phyloP scores from a whole-genome alignment of 2,329 filamentous ascomycete genomes.

The Lecanicillium sp. region DNA sequence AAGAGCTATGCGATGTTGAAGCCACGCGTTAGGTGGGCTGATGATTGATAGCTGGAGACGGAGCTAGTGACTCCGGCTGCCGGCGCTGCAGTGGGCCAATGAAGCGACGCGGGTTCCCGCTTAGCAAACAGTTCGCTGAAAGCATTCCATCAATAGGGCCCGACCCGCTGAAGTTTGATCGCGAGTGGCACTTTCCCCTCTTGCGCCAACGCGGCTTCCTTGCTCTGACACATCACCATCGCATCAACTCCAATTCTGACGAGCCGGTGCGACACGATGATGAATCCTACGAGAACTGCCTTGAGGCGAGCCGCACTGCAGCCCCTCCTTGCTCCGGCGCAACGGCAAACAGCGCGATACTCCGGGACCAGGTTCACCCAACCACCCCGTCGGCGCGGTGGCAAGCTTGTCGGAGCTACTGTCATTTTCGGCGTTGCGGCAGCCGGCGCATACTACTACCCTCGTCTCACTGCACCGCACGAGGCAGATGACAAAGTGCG shows the following conservation, averaged over 20 bases:
- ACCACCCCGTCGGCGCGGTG: slow-evolving; percentile 20
- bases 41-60: slow-evolving; percentile 3
- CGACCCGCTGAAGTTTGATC: slow-evolving; percentile 4
- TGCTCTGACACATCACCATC: background rate
- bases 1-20: slow-evolving; percentile 13
- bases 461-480: slow-evolving; percentile 26
- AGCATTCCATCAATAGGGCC: background rate
- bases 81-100: background rate
- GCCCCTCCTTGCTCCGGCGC: slow-evolving; percentile 2
- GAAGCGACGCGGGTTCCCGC: background rate
- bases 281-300: background rate
- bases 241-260: background rate
- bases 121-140: background rate
- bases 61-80: slow-evolving; percentile 5
- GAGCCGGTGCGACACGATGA: background rate
- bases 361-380: slow-evolving; percentile 10
- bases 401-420: slow-evolving; percentile 25
- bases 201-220: background rate
- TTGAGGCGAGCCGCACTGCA: background rate
- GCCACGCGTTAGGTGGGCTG: slow-evolving; percentile 9
- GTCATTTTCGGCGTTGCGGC: slow-evolving; percentile 34
- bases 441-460: slow-evolving; percentile 34
- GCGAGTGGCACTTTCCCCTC: background rate
- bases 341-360: slow-evolving; percentile 3
- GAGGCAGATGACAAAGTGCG: slow-evolving; percentile 15